phyloP scores from a whole-genome alignment of 2,329 filamentous ascomycete species.

The Trichoderma gracile region DNA sequence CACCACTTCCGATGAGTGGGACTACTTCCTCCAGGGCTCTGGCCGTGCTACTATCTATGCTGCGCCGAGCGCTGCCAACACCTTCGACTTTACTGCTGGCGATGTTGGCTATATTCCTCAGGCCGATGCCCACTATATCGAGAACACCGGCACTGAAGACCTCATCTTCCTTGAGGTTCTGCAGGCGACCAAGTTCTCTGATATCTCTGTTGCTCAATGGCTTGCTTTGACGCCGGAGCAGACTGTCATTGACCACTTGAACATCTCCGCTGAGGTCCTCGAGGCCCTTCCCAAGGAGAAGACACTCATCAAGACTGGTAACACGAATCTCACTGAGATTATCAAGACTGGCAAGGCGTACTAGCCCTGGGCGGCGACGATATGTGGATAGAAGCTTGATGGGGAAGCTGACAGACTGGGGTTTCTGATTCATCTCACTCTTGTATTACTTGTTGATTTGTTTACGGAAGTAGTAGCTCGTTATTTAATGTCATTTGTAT shows the following conservation, averaged over 20 bases:
- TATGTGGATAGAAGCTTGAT: background rate
- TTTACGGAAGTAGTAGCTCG: background rate
- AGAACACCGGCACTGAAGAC: conserved; percentile 60
- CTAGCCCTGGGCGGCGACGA: background rate
- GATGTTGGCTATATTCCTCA: conserved; percentile 60
- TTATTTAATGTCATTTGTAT: background rate
- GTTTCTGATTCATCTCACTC: background rate
- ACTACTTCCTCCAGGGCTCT: conserved; percentile 58
- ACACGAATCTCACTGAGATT: conserved; percentile 40
- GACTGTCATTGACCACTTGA: conserved; percentile 59
- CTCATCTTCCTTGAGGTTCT: conserved; percentile 62
- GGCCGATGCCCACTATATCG: conserved; percentile 57
- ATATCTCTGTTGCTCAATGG: conserved; percentile 60
- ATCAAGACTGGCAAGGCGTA: conserved; percentile 30
- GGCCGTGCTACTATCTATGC: conserved; percentile 58
- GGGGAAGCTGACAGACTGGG: background rate
- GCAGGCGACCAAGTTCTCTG: conserved; percentile 52
- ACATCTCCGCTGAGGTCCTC: conserved; percentile 41
- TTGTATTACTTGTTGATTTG: background rate
- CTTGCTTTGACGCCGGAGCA: conserved; percentile 58
- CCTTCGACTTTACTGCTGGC: conserved; percentile 61
- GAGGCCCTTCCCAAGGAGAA: conserved; percentile 44
- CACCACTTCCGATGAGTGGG: conserved; percentile 61
- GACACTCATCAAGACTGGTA: conserved; percentile 46
- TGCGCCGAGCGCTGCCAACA: conserved; percentile 51